Conservation (phyloP, 1,284 basidiomycete genomes). For the Abortiporus biennis region DNA sequence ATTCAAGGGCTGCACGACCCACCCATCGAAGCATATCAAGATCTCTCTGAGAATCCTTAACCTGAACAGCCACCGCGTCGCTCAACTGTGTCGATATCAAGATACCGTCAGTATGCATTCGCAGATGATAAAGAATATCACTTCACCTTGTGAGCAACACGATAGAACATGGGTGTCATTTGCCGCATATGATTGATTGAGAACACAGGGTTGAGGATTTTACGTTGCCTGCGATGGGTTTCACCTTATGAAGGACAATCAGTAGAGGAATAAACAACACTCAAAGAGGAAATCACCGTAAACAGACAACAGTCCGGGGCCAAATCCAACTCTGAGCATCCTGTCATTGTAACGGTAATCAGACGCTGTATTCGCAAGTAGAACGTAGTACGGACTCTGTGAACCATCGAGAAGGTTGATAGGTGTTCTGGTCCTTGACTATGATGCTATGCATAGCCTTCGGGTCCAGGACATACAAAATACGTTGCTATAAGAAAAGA, state of each 20-base stretch:
- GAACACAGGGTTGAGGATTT: slow-evolving; percentile 29
- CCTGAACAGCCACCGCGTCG: slow-evolving; percentile 14
- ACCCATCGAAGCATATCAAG: slow-evolving; percentile 25
- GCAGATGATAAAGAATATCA: background rate
- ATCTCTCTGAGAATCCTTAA: slow-evolving; percentile 15
- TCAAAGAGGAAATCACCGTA: background rate
- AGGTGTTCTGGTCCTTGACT: slow-evolving; percentile 10
- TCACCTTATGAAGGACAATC: slow-evolving; percentile 18
- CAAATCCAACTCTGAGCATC: background rate
- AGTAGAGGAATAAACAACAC: no score
- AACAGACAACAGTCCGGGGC: slow-evolving; percentile 6
- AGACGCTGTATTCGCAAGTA: background rate
- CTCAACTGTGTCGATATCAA: slow-evolving; percentile 12
- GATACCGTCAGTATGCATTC: no score
- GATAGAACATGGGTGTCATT: slow-evolving; percentile 28
- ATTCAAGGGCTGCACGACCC: slow-evolving; percentile 28
- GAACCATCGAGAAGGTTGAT: slow-evolving; percentile 10
- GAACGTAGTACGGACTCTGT: background rate
- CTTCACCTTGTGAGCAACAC: slow-evolving; percentile 23
- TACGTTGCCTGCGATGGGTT: slow-evolving; percentile 25
- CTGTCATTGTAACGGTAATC: no score
- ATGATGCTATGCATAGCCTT: slow-evolving; percentile 11
- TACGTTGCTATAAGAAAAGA: background rate
- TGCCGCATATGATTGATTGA: slow-evolving; percentile 24
- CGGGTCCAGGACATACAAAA: slow-evolving; percentile 12